Evolutionary conservation across 495 filamentous ascomycete genomes (phyloP).

Genomic region (Xylaria curta): DNA sequence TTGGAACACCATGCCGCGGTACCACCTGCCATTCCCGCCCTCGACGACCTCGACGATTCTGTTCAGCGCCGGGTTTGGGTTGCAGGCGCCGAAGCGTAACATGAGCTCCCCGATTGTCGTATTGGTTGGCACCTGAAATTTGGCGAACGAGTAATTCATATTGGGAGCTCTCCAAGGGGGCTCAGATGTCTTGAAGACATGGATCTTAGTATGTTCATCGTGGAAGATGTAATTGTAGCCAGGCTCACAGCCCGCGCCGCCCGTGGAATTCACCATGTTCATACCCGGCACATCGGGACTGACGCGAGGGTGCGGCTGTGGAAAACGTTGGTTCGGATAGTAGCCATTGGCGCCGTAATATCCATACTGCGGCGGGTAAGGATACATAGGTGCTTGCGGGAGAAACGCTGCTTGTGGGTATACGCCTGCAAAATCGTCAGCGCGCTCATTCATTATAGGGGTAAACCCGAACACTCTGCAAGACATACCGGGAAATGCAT

Average conservation of each 20-base stretch:
- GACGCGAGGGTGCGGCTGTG: constrained; percentile 43
- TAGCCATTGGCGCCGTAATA: constrained; percentile 6
- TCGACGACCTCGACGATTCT: constrained; percentile 49
- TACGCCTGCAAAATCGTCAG: neutral
- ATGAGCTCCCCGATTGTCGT: constrained; percentile 53
- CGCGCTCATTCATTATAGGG: neutral
- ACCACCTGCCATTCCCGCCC: constrained; percentile 47
- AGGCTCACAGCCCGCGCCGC: constrained; percentile 59
- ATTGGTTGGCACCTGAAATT: constrained; percentile 49
- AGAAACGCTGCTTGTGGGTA: neutral
- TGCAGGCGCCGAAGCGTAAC: constrained; percentile 52
- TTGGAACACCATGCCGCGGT: constrained; percentile 40
- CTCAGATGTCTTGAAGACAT: constrained; percentile 48
- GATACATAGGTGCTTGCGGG: constrained; percentile 6
- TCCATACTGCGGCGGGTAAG: neutral
- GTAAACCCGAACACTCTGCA: neutral
- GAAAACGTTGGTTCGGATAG: constrained; percentile 34
- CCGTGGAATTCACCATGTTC: constrained; percentile 62
- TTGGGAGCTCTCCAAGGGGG: constrained; percentile 53
- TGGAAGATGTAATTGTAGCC: constrained; percentile 61
- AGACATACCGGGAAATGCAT: constrained; percentile 1
- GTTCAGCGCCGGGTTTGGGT: constrained; percentile 49
- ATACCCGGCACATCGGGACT: constrained; percentile 59
- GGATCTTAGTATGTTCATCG: constrained; percentile 53
- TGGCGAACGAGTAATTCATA: constrained; percentile 41